Evolutionary conservation across 257 asterid genomes (phyloP).

Genomic region (Schizonepeta tenuifolia): DNA sequence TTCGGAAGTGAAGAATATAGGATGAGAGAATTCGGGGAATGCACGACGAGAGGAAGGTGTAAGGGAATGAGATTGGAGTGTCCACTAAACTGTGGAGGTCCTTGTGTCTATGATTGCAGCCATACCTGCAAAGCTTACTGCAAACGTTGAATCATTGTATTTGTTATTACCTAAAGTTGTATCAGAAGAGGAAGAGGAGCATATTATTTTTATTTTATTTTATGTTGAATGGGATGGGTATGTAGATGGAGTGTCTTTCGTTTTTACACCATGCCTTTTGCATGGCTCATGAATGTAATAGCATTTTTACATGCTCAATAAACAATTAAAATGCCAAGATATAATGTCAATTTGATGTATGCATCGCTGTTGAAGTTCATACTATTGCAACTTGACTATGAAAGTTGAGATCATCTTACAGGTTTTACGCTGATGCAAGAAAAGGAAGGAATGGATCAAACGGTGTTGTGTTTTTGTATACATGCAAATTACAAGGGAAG

Average conservation of each 20-base stretch:
- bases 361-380: conserved; percentile 1
- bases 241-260: background rate
- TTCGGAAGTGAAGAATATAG: conserved; percentile 16
- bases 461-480: background rate
- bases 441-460: background rate
- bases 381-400: background rate
- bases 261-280: background rate
- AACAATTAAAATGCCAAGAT: background rate
- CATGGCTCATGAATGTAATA: background rate
- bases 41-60: conserved; percentile 36
- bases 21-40: conserved; percentile 35
- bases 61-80: conserved; percentile 40
- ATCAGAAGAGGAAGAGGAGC: background rate
- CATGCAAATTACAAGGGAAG: conserved; percentile 48
- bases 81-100: conserved; percentile 36
- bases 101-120: conserved; percentile 37
- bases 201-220: background rate
- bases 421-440: background rate
- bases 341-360: background rate
- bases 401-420: conserved; percentile 1
- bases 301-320: background rate
- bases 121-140: conserved; percentile 40
- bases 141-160: conserved; percentile 13
- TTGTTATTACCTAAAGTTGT: background rate
- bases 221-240: background rate